These are phyloP conservation scores for Arthrobotrys conoides DNA, from an alignment of 2,329 filamentous ascomycete genomes.

Conservation along the genomic window DNA sequence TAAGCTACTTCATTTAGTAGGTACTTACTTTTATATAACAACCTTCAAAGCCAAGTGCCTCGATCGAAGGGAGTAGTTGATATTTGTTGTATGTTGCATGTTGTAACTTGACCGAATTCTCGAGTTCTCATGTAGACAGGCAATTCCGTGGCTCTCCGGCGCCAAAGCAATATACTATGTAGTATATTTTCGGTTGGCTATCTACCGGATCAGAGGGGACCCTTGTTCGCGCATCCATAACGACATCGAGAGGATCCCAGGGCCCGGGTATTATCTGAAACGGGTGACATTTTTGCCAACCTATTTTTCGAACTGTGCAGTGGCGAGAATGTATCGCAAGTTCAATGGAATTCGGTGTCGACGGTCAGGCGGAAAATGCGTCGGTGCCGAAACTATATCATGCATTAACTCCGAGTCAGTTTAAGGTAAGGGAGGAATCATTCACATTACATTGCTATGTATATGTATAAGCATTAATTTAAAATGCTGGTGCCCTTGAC, in stretches of 20 bases:
- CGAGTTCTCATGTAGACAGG: slow-evolving; percentile 8
- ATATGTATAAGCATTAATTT: too few species aligned
- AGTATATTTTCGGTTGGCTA: slow-evolving; percentile 39
- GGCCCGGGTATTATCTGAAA: slow-evolving; percentile 35
- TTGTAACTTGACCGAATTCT: not conserved
- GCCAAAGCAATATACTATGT: not conserved
- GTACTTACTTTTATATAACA: too few species aligned
- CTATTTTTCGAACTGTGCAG: too few species aligned
- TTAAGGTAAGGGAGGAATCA: too few species aligned
- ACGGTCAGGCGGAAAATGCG: not conserved
- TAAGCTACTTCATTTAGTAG: too few species aligned
- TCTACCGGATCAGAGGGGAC: slow-evolving; percentile 34
- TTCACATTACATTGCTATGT: too few species aligned
- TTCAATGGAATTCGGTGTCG: not conserved
- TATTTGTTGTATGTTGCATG: slow-evolving; percentile 8
- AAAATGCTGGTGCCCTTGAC: not conserved
- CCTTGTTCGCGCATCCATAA: slow-evolving; percentile 15
- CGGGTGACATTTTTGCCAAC: not conserved
- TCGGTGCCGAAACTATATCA: not conserved
- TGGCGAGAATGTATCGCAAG: not conserved
- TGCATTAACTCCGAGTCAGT: not conserved
- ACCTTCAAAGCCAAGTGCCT: not conserved
- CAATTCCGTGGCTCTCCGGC: slow-evolving; percentile 35
- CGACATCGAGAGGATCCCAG: slow-evolving; percentile 20
- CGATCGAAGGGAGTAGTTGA: not conserved